These are phyloP conservation scores for Plasmodium vivax DNA, from an alignment of 169 alveolate genomes.

Conservation along the genomic window DNA sequence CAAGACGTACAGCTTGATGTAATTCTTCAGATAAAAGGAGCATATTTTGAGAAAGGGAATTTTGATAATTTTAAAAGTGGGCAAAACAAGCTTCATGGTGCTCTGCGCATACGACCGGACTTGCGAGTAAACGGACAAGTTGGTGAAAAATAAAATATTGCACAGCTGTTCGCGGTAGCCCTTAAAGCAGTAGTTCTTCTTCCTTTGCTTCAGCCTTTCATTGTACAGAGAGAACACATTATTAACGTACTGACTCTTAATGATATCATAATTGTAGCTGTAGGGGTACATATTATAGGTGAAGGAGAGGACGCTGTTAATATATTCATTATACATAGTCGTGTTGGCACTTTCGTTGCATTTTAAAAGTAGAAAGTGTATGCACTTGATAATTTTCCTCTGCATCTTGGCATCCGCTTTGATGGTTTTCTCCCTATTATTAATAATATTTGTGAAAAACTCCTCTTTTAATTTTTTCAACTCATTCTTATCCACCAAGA, in stretches of 20 bases:
- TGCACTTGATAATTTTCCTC: constrained; percentile 47
- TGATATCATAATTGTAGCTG: constrained; percentile 62
- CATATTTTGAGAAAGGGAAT: constrained; percentile 49
- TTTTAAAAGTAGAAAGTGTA: constrained; percentile 56
- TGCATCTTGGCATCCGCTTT: constrained; percentile 71
- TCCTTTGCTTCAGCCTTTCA: constrained; percentile 70
- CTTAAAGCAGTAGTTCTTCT: constrained; percentile 29
- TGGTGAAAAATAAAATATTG: constrained; percentile 57
- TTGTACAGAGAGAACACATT: constrained; percentile 40
- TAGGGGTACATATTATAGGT: constrained; percentile 69
- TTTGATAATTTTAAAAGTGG: constrained; percentile 62
- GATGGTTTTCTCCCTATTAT: constrained; percentile 45
- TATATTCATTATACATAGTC: constrained; percentile 56
- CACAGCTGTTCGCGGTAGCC: constrained; percentile 65
- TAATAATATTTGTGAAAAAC: constrained; percentile 29
- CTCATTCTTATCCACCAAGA: constrained; percentile 6
- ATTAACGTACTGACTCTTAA: constrained; percentile 64
- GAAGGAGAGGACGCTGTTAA: constrained; percentile 50
- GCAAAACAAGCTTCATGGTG: constrained; percentile 54
- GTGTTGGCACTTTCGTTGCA: constrained; percentile 43
- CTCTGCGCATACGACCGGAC: constrained; percentile 71
- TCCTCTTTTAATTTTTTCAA: constrained; percentile 26
- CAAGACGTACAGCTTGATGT: constrained; percentile 14
- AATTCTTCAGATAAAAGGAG: constrained; percentile 44
- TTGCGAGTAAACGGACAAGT: constrained; percentile 66